A percentile compares a stretch with the other conserved stretches of the same genome.
Conservation (phyloP, 2,329 filamentous ascomycete genomes). For the Lecanicillium sp. region DNA sequence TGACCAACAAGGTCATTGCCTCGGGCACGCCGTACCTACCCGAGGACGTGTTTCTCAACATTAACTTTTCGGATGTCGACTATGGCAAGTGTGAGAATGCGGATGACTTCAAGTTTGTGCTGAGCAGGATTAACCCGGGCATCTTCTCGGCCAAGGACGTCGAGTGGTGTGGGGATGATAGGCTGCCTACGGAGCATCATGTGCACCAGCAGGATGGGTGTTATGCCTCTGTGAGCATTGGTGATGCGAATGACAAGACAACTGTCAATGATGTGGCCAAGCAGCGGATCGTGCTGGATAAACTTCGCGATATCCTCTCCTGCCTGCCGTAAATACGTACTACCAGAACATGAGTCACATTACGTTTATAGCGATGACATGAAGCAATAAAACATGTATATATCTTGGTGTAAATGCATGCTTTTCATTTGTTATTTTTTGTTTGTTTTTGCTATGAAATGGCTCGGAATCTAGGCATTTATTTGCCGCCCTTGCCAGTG, state of each 20-base stretch:
- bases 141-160: conserved; percentile 48
- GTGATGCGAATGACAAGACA: conserved; percentile 50
- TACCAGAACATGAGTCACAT: background rate
- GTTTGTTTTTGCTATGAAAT: conserved; percentile 3
- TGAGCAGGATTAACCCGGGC: conserved; percentile 53
- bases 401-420: background rate
- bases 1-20: conserved; percentile 47
- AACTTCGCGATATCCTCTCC: conserved; percentile 22
- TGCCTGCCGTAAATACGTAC: conserved; percentile 15
- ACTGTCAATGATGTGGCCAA: conserved; percentile 29
- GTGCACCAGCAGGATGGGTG: conserved; percentile 47
- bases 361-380: background rate
- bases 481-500: conserved; percentile 43
- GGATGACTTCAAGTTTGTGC: conserved; percentile 53
- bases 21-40: conserved; percentile 58
- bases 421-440: background rate
- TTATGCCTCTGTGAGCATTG: conserved; percentile 56
- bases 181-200: conserved; percentile 51
- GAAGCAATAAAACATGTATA: background rate
- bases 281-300: conserved; percentile 22
- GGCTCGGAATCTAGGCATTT: conserved; percentile 9
- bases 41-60: conserved; percentile 53
- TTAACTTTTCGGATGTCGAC: conserved; percentile 55
- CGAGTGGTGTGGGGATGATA: conserved; percentile 43
- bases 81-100: conserved; percentile 40